A percentile compares a stretch with the other conserved stretches of the same genome.
These are phyloP conservation scores for Penicillium flavigenum DNA, from an alignment of 495 filamentous ascomycete species.

Conservation along the genomic window DNA sequence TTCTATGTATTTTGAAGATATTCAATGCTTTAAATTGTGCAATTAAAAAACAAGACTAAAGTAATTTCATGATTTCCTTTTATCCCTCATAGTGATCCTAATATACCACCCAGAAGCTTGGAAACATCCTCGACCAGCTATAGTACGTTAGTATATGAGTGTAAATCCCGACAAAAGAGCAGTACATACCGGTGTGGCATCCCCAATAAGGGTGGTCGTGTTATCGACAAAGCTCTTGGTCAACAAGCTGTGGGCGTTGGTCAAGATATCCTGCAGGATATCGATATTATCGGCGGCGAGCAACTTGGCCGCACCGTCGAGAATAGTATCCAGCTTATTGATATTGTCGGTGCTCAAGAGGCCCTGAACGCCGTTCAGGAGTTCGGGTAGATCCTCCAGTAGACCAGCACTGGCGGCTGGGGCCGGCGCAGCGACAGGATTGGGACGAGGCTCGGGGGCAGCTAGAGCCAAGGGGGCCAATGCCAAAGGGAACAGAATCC, in stretches of 20 bases:
- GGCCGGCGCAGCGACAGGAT: slow-evolving; percentile 29
- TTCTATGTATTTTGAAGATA: slow-evolving; percentile 14
- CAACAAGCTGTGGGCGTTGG: slow-evolving; percentile 34
- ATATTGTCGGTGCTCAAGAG: slow-evolving; percentile 41
- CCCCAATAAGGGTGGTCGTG: slow-evolving; percentile 49
- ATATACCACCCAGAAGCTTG: slow-evolving; percentile 33
- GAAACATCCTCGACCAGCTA: slow-evolving; percentile 38
- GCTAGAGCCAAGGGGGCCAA: slow-evolving; percentile 36
- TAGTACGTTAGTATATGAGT: neutral
- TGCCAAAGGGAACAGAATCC: slow-evolving; percentile 30
- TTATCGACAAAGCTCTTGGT: slow-evolving; percentile 42
- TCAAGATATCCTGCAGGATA: slow-evolving; percentile 33
- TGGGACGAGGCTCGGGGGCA: slow-evolving; percentile 34
- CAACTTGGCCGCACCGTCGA: slow-evolving; percentile 35
- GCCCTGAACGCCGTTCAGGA: slow-evolving; percentile 27
- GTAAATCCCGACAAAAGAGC: neutral
- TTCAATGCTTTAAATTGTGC: slow-evolving; percentile 5
- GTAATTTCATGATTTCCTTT: slow-evolving; percentile 10
- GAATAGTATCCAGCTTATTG: slow-evolving; percentile 45
- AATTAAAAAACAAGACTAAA: slow-evolving; percentile 4
- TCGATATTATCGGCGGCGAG: slow-evolving; percentile 33
- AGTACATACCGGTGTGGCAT: slow-evolving; percentile 51
- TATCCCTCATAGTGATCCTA: slow-evolving; percentile 24
- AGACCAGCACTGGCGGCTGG: slow-evolving; percentile 25
- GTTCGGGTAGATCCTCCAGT: slow-evolving; percentile 26